Conservation (phyloP, 805 yeast species). For the Danielia reshetovae region DNA sequence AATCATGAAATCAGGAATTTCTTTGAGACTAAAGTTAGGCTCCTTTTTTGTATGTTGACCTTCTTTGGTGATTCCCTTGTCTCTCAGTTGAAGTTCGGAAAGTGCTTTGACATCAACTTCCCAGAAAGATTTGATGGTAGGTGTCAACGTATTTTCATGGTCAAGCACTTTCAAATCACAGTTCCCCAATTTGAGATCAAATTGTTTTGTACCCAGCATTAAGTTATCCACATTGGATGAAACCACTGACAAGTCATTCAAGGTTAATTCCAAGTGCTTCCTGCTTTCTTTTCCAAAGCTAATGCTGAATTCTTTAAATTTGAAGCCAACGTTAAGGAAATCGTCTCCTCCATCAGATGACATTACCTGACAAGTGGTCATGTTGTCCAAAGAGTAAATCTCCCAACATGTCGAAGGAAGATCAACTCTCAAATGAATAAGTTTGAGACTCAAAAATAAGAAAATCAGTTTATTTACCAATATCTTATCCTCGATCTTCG, state of each 20-base stretch:
- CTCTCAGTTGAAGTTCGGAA: not conserved
- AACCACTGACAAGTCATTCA: constrained; percentile 2
- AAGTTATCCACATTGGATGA: constrained; percentile 2
- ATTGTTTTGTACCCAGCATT: not conserved
- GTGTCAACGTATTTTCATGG: constrained; percentile 1
- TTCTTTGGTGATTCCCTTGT: not conserved
- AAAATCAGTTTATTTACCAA: too few species aligned
- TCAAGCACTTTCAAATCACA: constrained; percentile 7
- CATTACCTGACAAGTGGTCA: not conserved
- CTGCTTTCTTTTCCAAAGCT: constrained; percentile 2
- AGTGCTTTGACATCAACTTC: not conserved
- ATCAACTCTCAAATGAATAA: constrained; percentile 3
- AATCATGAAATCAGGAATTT: constrained; percentile 1
- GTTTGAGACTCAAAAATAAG: constrained; percentile 5
- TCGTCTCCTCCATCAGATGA: not conserved
- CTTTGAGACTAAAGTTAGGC: not conserved
- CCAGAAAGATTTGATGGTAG: not conserved
- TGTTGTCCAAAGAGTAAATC: constrained; percentile 3
- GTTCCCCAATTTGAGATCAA: constrained; percentile 3
- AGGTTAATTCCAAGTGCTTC: constrained; percentile 1
- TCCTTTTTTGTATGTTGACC: not conserved
- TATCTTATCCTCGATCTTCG: not conserved
- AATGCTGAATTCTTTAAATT: constrained; percentile 2
- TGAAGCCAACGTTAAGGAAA: constrained; percentile 5
- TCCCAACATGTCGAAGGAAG: constrained; percentile 6